These are phyloP conservation scores for Capsella rubella DNA, from an alignment of 441 rosid genomes.

Conservation along the genomic window DNA sequence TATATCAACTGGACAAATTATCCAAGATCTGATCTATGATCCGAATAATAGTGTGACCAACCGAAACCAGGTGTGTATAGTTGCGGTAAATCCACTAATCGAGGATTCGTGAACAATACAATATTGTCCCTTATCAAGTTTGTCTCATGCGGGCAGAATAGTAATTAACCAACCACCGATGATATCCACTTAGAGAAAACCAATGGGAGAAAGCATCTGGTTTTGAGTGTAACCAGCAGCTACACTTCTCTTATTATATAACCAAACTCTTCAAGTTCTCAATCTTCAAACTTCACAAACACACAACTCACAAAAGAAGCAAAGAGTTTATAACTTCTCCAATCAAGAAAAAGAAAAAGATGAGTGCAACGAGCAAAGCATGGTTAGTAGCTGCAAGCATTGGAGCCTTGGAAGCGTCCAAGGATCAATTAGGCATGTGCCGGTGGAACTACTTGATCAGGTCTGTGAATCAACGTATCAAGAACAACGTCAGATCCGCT, in stretches of 20 bases:
- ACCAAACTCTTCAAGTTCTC: background rate
- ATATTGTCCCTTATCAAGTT: background rate
- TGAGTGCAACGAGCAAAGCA: conserved; percentile 41
- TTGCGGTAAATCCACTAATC: background rate
- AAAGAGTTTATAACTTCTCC: background rate
- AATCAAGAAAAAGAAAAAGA: background rate
- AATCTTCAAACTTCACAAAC: conserved; percentile 4
- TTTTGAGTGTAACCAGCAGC: background rate
- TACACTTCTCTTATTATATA: background rate
- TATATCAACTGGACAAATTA: too few species aligned
- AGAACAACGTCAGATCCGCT: conserved; percentile 44
- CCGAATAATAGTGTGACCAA: too few species aligned
- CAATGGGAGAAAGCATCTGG: background rate
- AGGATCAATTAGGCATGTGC: conserved; percentile 53
- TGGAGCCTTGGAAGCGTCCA: conserved; percentile 43
- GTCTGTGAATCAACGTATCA: conserved; percentile 51
- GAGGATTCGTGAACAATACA: background rate
- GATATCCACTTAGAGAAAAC: background rate
- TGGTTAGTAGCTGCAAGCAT: conserved; percentile 45
- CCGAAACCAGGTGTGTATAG: too few species aligned
- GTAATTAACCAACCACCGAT: background rate
- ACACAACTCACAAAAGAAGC: background rate
- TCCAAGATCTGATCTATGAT: too few species aligned
- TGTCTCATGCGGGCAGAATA: background rate
- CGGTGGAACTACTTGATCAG: conserved; percentile 58